Conservation (phyloP, 164 flowering plant species). For the Houttuynia cordata region DNA sequence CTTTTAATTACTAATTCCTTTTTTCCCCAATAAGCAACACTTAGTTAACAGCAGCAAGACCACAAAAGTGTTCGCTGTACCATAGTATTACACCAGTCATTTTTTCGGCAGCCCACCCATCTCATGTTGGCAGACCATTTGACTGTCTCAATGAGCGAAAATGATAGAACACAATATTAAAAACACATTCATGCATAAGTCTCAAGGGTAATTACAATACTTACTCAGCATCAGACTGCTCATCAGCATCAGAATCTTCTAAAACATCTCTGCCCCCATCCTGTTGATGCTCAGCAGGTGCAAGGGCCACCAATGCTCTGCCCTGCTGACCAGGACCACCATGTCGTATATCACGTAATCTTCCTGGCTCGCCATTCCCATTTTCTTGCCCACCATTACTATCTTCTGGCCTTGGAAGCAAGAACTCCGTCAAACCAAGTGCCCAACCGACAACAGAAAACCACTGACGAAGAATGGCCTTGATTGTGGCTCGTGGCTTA, state of each 20-base stretch:
- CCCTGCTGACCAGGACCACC: slow-evolving; percentile 44
- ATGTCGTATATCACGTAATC: slow-evolving; percentile 34
- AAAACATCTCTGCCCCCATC: slow-evolving; percentile 26
- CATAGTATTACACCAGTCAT: too few species aligned
- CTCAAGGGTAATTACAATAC: slow-evolving; percentile 10
- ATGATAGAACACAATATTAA: too few species aligned
- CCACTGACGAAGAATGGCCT: slow-evolving; percentile 82
- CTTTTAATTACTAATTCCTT: too few species aligned
- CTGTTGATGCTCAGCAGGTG: slow-evolving; percentile 31
- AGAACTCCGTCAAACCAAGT: slow-evolving; percentile 76
- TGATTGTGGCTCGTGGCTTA: slow-evolving; percentile 71
- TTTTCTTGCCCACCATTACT: slow-evolving; percentile 53
- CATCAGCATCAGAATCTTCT: slow-evolving; percentile 67
- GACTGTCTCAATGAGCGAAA: too few species aligned
- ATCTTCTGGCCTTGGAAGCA: slow-evolving; percentile 81
- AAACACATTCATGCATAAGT: too few species aligned
- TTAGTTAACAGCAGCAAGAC: too few species aligned
- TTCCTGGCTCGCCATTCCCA: slow-evolving; percentile 53
- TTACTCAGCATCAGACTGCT: slow-evolving; percentile 79
- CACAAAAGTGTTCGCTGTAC: too few species aligned
- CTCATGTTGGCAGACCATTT: too few species aligned
- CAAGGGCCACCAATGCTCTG: slow-evolving; percentile 30
- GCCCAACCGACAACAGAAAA: slow-evolving; percentile 92
- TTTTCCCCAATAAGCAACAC: too few species aligned
- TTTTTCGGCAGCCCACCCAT: too few species aligned